A percentile compares a stretch with the other conserved stretches of the same genome.
Evolutionary conservation across 176 grass and related monocot species (phyloP).

Genomic region (Musa schizocarpa): DNA sequence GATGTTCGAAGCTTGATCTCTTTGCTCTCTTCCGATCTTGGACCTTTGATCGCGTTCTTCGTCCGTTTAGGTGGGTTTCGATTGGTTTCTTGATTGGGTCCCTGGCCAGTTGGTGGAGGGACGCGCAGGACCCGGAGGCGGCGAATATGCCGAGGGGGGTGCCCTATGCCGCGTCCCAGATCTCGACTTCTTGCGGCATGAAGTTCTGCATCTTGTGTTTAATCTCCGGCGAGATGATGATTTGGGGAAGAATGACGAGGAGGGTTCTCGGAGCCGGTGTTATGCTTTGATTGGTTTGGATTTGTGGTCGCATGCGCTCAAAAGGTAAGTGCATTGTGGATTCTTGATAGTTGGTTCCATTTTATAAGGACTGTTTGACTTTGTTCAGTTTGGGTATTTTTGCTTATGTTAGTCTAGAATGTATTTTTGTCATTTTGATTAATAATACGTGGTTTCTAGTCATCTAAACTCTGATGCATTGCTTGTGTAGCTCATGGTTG

Average conservation of each 20-base stretch:
- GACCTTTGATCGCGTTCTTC: neutral
- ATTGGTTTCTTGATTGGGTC: slow-evolving; percentile 3
- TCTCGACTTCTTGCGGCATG: slow-evolving; percentile 45
- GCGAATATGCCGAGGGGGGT: slow-evolving; percentile 23
- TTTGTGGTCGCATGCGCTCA: slow-evolving; percentile 35
- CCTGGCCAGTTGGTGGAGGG: slow-evolving; percentile 51
- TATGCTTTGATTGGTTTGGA: slow-evolving; percentile 53
- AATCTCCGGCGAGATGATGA: slow-evolving; percentile 44
- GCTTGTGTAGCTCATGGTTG: no score
- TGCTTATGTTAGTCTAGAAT: neutral
- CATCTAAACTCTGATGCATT: no score
- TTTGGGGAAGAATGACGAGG: slow-evolving; percentile 2
- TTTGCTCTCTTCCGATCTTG: neutral
- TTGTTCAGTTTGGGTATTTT: neutral
- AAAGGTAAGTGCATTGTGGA: slow-evolving; percentile 23
- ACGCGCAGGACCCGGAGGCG: slow-evolving; percentile 28
- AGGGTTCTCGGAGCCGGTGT: slow-evolving; percentile 19
- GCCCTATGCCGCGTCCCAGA: slow-evolving; percentile 39
- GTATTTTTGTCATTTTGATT: neutral
- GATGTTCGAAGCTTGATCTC: neutral
- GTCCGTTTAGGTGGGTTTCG: neutral
- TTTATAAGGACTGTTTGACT: neutral
- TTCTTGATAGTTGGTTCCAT: neutral
- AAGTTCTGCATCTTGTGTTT: slow-evolving; percentile 58
- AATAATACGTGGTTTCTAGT: no score